Conservation (phyloP, 2,329 filamentous ascomycete genomes). For the Diaporthe sp. region DNA sequence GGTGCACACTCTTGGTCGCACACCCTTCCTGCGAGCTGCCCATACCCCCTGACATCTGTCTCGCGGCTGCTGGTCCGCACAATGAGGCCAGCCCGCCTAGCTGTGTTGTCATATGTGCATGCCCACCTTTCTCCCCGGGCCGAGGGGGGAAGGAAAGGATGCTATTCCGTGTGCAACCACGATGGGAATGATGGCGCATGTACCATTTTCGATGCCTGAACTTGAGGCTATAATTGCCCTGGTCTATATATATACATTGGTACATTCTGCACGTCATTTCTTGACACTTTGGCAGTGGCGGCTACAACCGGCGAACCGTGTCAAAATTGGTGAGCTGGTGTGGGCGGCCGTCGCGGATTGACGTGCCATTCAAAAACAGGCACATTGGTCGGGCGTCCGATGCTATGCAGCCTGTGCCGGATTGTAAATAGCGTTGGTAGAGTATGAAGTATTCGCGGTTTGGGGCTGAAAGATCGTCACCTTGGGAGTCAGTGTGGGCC, state of each 20-base stretch:
- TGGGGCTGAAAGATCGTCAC: background rate
- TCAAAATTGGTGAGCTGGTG: background rate
- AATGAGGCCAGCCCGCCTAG: background rate
- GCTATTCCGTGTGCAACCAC: background rate
- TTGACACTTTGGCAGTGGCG: background rate
- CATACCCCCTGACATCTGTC: no score
- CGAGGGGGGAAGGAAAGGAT: background rate
- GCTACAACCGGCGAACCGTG: background rate
- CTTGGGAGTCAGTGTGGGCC: background rate
- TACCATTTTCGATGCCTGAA: background rate
- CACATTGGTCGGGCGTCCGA: slow-evolving; percentile 15
- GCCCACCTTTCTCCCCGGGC: no score
- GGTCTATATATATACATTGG: background rate
- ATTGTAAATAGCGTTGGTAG: background rate
- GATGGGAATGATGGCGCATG: background rate
- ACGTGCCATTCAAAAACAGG: background rate
- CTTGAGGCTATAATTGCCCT: background rate
- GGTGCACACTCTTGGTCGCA: background rate
- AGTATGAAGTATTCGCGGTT: background rate
- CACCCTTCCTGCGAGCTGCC: background rate
- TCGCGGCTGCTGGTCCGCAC: background rate
- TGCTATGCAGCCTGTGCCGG: background rate
- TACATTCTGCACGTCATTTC: background rate
- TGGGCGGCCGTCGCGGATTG: background rate
- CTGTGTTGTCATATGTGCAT: background rate